Evolutionary conservation across 2,329 filamentous ascomycete species (phyloP).

Genomic region (Fusarium mundagurra): DNA sequence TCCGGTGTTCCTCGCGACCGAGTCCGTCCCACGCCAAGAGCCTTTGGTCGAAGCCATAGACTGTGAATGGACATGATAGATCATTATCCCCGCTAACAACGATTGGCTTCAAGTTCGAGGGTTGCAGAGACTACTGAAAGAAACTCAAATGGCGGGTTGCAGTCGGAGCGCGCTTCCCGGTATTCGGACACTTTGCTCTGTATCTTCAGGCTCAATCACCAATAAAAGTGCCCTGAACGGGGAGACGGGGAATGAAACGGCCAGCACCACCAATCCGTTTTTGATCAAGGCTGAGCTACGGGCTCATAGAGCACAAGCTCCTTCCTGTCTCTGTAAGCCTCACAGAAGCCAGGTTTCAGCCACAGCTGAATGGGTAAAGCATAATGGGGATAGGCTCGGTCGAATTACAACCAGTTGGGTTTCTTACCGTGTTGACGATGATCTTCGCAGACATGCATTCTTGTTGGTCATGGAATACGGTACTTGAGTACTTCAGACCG

Average conservation of each 20-base stretch:
- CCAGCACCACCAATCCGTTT: background rate
- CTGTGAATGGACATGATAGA: slow-evolving; percentile 20
- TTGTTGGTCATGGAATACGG: background rate
- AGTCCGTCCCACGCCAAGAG: slow-evolving; percentile 26
- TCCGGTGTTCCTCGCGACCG: slow-evolving; percentile 4
- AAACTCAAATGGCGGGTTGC: background rate
- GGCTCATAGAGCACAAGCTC: background rate
- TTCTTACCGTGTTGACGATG: background rate
- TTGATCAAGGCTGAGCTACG: background rate
- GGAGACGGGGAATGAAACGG: slow-evolving; percentile 6
- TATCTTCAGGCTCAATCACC: background rate
- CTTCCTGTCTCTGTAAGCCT: background rate
- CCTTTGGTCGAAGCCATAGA: slow-evolving; percentile 16
- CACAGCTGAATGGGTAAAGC: slow-evolving; percentile 21
- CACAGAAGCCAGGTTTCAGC: slow-evolving; percentile 16
- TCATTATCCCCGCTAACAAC: slow-evolving; percentile 1
- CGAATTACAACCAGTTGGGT: background rate
- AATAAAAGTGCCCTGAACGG: background rate
- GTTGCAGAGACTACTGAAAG: background rate
- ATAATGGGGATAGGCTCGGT: slow-evolving; percentile 4
- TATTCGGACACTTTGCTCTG: background rate
- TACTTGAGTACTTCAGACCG: slow-evolving; percentile 11
- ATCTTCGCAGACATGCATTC: background rate
- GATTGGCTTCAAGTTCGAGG: slow-evolving; percentile 7
- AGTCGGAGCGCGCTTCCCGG: slow-evolving; percentile 14